Evolutionary conservation across 768 basidiomycete species (phyloP), one percentile per base, ranked within the genome.

Genomic region (Amyloporia xantha): DNA sequence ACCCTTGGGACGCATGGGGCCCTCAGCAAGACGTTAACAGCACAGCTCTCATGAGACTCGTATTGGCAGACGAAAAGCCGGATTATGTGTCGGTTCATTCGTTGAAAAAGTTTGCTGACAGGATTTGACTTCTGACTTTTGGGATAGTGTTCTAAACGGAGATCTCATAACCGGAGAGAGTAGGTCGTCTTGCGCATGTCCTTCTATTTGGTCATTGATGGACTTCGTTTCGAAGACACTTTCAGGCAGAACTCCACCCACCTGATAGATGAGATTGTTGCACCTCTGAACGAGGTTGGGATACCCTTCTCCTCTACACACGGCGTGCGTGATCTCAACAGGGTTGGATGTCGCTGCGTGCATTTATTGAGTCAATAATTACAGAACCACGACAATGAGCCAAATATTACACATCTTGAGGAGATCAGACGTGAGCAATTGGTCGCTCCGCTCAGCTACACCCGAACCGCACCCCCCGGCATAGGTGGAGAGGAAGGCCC

Each of bases 141-240:
- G 13, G 48, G 15, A 12, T 12, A 86, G 83, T 1, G 80, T 85
- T 2, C 58, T 87, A 44, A 86, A 86, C 56, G 86, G 86, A 1
- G 86, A 88, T 56, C 64, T 85, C 49, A 81, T 86, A 30, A 87
- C 84, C 0, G 86, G 84, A 21, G 84, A 85, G 65, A 75, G 82
- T 82, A 49, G 15, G 72, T 53, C 2, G 7, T 35, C 25, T 28
- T 6, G 11, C 28, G 17, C 36, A 30, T 26, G 28, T 23, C 25
- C 25, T 24, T 5, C 19, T 12, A 39, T 39, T 10, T 19, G 25
- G 4, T 17, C 50, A 17, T 28, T 45, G 17, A 13, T 27, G 51
- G 24, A 47, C 47, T 41, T 27, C 39, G 6, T 40, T 13, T 33
- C 25, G 2, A 28, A 84, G 83, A 84, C 53, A 81, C 84, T 2